These are phyloP conservation scores for Fusarium protoensiforme DNA, from an alignment of 2,329 filamentous ascomycete species.

Conservation along the genomic window DNA sequence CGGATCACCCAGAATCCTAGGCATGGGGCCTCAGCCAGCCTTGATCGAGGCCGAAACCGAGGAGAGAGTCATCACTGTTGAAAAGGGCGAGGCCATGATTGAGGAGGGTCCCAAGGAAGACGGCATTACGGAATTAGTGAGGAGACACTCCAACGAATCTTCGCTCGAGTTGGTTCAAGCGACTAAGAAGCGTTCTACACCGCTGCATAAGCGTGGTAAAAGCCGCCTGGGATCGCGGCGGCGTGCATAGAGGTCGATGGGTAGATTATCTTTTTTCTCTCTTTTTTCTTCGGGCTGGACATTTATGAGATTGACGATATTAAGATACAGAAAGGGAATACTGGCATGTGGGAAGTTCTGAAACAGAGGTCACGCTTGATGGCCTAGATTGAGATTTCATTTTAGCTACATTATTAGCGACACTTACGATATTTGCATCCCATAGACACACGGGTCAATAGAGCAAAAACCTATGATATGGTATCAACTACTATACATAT, in stretches of 20 bases:
- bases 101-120: slow-evolving; percentile 5
- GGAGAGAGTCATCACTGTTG: slow-evolving; percentile 18
- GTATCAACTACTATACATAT: too few relatives aligned
- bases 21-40: slow-evolving; percentile 20
- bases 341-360: not conserved
- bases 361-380: not conserved
- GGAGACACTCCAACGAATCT: slow-evolving; percentile 9
- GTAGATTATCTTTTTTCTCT: not conserved
- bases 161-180: slow-evolving; percentile 2
- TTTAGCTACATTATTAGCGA: not conserved
- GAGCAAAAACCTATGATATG: not conserved
- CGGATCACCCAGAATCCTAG: slow-evolving; percentile 41
- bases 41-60: slow-evolving; percentile 20
- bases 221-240: slow-evolving; percentile 12
- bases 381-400: not conserved
- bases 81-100: slow-evolving; percentile 8
- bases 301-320: not conserved
- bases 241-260: not conserved
- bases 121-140: slow-evolving; percentile 10
- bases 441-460: not conserved
- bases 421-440: not conserved
- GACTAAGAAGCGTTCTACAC: slow-evolving; percentile 24
- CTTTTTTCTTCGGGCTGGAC: not conserved
- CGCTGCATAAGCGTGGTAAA: slow-evolving; percentile 12
- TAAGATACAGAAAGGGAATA: not conserved